These are phyloP conservation scores for Cyclotella sp. DNA, from an alignment of 108 stramenopile genomes.

Conservation along the genomic window DNA sequence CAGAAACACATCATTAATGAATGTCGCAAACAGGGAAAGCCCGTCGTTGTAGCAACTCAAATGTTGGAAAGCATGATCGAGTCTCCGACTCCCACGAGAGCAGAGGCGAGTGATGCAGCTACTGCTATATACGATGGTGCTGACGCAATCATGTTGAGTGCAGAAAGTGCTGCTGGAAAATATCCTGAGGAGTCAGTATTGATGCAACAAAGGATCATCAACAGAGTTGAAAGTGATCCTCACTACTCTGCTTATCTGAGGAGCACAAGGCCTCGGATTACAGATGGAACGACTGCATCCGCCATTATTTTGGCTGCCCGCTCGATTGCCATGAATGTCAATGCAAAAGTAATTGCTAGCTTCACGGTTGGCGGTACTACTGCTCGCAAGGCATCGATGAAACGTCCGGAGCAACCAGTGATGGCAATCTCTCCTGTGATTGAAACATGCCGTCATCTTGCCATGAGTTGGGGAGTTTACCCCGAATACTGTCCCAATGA, in stretches of 20 bases:
- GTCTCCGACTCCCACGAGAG: slow-evolving; percentile 92
- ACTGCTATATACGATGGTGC: slow-evolving; percentile 97
- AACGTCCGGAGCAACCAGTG: slow-evolving; percentile 91
- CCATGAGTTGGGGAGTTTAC: slow-evolving; percentile 94
- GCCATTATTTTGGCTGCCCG: slow-evolving; percentile 90
- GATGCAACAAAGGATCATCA: slow-evolving; percentile 96
- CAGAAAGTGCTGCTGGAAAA: slow-evolving; percentile 91
- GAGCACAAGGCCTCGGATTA: slow-evolving; percentile 43
- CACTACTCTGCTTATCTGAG: slow-evolving; percentile 75
- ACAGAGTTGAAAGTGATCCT: slow-evolving; percentile 87
- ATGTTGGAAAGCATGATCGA: slow-evolving; percentile 85
- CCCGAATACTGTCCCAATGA: slow-evolving; percentile 77
- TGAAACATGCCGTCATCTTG: slow-evolving; percentile 88
- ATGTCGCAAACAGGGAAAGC: slow-evolving; percentile 86
- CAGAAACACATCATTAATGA: slow-evolving; percentile 95
- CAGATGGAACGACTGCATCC: slow-evolving; percentile 83
- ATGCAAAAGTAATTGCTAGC: slow-evolving; percentile 88
- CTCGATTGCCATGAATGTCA: slow-evolving; percentile 74
- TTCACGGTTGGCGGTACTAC: slow-evolving; percentile 93
- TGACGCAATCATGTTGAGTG: slow-evolving; percentile 96
- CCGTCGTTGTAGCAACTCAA: slow-evolving; percentile 86
- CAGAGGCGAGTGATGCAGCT: slow-evolving; percentile 95
- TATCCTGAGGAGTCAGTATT: slow-evolving; percentile 92
- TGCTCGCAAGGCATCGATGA: slow-evolving; percentile 82
- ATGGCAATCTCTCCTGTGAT: slow-evolving; percentile 91